These are phyloP conservation scores for Crithidia expoeki DNA, from an alignment of 208 protist genomes.

Conservation along the genomic window DNA sequence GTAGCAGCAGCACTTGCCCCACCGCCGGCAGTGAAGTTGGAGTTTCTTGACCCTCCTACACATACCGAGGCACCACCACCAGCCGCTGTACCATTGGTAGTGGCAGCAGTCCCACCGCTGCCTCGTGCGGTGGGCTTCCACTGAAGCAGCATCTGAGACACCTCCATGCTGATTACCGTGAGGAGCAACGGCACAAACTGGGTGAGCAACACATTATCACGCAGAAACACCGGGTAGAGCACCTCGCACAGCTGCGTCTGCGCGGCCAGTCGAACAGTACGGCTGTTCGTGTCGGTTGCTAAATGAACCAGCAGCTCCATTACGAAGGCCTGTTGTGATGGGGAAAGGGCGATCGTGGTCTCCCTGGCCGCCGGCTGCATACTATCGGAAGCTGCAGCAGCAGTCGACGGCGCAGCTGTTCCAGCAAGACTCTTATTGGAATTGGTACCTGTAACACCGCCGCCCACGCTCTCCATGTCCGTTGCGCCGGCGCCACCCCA, in stretches of 20 bases:
- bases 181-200: slow-evolving; percentile 56
- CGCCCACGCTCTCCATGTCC: neutral
- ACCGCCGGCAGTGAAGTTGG: neutral
- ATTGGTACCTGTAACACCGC: neutral
- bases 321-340: slow-evolving; percentile 28
- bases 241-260: slow-evolving; percentile 58
- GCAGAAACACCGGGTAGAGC: slow-evolving; percentile 43
- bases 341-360: slow-evolving; percentile 2
- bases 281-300: slow-evolving; percentile 55
- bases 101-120: neutral
- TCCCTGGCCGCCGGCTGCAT: neutral
- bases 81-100: neutral
- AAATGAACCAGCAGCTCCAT: slow-evolving; percentile 64
- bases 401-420: neutral
- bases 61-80: neutral
- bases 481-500: slow-evolving; percentile 36
- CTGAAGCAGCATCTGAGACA: slow-evolving; percentile 24
- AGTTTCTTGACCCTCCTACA: too few relatives aligned
- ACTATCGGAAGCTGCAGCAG: neutral
- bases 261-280: slow-evolving; percentile 53
- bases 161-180: slow-evolving; percentile 56
- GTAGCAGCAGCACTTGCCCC: neutral
- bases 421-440: neutral
- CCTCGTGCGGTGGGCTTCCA: neutral
- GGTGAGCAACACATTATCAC: slow-evolving; percentile 34